Conservation (phyloP, 305 asterid genomes). For the Caryopteris hybrid region DNA sequence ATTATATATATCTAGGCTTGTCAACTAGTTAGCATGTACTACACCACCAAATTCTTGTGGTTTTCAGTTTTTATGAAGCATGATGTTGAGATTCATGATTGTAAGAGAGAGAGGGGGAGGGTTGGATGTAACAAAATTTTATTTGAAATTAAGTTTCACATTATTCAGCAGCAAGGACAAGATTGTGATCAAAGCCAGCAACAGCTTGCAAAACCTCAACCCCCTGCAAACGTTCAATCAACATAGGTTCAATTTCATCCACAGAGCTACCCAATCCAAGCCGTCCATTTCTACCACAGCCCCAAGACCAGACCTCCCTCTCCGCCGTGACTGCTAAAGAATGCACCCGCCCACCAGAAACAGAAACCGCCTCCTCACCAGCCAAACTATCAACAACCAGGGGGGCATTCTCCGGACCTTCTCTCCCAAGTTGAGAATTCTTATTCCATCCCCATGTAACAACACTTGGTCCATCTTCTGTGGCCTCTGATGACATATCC, state of each 20-base stretch:
- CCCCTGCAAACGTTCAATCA: conserved; percentile 59
- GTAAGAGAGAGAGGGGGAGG: not conserved
- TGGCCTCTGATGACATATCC: conserved; percentile 11
- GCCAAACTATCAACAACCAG: conserved; percentile 39
- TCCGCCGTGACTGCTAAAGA: conserved; percentile 57
- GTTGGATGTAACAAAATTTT: not conserved
- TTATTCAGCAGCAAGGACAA: conserved; percentile 53
- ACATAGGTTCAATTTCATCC: conserved; percentile 68
- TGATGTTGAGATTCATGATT: not conserved
- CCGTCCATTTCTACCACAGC: conserved; percentile 89
- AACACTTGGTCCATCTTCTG: conserved; percentile 27
- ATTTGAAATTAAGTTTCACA: not conserved
- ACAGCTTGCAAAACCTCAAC: conserved; percentile 56
- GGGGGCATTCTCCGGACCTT: conserved; percentile 53
- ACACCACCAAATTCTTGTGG: not conserved
- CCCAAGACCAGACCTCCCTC: conserved; percentile 80
- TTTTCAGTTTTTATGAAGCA: not conserved
- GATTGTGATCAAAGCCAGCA: conserved; percentile 87
- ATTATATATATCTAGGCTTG: not conserved
- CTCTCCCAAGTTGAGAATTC: conserved; percentile 78
- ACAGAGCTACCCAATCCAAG: conserved; percentile 78
- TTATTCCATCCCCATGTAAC: conserved; percentile 97
- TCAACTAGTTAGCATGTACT: not conserved
- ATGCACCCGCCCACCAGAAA: conserved; percentile 80
- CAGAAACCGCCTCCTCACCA: conserved; percentile 45